Percentiles rank a stretch among this genome's conserved stretches.
phyloP scores from a whole-genome alignment of 108 stramenopile species.

The Parmales sp. region DNA sequence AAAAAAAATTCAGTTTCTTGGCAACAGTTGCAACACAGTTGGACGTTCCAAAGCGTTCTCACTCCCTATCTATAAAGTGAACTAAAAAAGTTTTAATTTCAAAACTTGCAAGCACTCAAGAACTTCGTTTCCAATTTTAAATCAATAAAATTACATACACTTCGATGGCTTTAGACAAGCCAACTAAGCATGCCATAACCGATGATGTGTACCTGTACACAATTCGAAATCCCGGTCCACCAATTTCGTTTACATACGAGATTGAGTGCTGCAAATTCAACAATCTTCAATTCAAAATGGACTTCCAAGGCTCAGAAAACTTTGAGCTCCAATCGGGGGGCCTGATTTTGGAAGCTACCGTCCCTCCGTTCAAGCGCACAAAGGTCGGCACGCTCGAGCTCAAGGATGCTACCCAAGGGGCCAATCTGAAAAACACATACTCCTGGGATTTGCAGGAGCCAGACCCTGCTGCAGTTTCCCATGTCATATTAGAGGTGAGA shows the following conservation, averaged over 20 bases:
- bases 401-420: background rate
- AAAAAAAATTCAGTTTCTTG: no score
- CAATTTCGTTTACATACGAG: background rate
- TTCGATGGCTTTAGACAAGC: no score
- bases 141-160: no score
- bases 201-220: background rate
- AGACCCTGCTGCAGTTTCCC: background rate
- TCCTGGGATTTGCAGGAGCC: background rate
- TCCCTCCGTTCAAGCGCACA: background rate
- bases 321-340: background rate
- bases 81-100: no score
- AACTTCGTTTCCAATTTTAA: no score
- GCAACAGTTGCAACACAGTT: no score
- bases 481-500: background rate
- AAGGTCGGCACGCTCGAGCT: background rate
- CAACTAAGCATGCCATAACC: background rate
- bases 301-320: background rate
- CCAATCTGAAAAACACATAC: background rate
- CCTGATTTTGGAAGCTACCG: background rate
- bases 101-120: no score
- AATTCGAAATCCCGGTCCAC: background rate
- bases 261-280: background rate
- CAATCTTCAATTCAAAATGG: background rate
- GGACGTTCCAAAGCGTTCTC: no score
- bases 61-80: no score